Percentiles rank a stretch among this genome's conserved stretches.
Conservation (phyloP, 768 basidiomycete genomes). For the Ramaria sp. region DNA sequence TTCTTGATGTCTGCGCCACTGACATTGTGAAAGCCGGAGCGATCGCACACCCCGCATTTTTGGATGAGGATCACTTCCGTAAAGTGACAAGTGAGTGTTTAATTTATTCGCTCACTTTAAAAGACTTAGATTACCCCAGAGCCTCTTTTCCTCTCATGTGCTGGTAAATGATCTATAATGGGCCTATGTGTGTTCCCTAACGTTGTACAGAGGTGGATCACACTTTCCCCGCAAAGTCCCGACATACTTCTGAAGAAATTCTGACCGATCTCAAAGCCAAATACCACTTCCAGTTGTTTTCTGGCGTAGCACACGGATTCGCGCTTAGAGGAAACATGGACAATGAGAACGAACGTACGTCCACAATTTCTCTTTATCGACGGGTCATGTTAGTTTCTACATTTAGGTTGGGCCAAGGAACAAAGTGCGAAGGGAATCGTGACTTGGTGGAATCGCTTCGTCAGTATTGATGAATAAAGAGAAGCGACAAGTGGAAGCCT, state of each 20-base stretch:
- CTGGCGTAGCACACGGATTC: slow-evolving; percentile 31
- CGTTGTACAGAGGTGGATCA: slow-evolving; percentile 37
- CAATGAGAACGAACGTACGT: slow-evolving; percentile 25
- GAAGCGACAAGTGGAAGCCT: too few relatives aligned
- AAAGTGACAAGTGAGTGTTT: slow-evolving; percentile 9
- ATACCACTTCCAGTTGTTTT: slow-evolving; percentile 51
- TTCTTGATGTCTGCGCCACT: slow-evolving; percentile 12
- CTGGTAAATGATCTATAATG: slow-evolving; percentile 1
- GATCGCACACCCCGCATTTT: slow-evolving; percentile 16
- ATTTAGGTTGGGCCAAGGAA: slow-evolving; percentile 49
- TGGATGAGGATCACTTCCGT: slow-evolving; percentile 14
- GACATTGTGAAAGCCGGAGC: slow-evolving; percentile 11
- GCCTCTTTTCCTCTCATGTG: slow-evolving; percentile 14
- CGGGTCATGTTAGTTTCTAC: background rate
- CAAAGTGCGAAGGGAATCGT: slow-evolving; percentile 41
- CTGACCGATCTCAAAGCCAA: slow-evolving; percentile 37
- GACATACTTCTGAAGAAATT: slow-evolving; percentile 47
- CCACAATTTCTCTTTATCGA: background rate
- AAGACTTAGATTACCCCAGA: slow-evolving; percentile 3
- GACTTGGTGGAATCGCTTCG: slow-evolving; percentile 42
- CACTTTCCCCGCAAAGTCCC: slow-evolving; percentile 41
- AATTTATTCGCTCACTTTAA: background rate
- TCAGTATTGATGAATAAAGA: background rate
- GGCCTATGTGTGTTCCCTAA: background rate
- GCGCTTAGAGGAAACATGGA: slow-evolving; percentile 21